Conservation (phyloP, 805 yeast genomes). For the Metschnikowia henanensis region DNA sequence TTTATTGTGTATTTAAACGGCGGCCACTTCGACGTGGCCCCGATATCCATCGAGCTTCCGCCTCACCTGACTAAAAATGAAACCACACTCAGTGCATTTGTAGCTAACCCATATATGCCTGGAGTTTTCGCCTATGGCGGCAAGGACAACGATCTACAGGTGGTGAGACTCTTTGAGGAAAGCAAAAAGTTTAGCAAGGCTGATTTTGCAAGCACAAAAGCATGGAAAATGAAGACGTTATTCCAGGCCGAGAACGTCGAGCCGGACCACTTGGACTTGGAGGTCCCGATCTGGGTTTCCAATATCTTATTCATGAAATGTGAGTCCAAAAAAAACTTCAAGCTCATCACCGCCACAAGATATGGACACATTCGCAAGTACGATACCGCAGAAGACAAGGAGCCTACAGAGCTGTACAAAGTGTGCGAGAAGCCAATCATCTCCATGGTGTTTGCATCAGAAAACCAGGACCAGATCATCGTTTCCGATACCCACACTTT, state of each 20-base stretch:
- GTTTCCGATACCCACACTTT: constrained; percentile 74
- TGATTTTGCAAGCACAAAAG: constrained; percentile 17
- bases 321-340: constrained; percentile 39
- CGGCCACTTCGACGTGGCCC: constrained; percentile 31
- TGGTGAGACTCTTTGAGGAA: constrained; percentile 38
- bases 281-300: constrained; percentile 81
- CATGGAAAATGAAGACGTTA: constrained; percentile 28
- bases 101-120: constrained; percentile 45
- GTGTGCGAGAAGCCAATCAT: constrained; percentile 55
- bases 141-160: constrained; percentile 69
- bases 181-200: constrained; percentile 15
- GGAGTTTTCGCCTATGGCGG: constrained; percentile 83
- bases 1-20: constrained; percentile 38
- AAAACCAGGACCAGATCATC: constrained; percentile 42
- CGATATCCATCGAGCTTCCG: constrained; percentile 24
- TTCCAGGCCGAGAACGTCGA: constrained; percentile 85
- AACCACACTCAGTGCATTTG: constrained; percentile 47
- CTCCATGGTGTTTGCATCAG: constrained; percentile 37
- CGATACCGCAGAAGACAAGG: constrained; percentile 63
- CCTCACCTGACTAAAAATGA: constrained; percentile 6
- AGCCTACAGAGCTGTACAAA: constrained; percentile 61
- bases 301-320: constrained; percentile 48
- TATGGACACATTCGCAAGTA: constrained; percentile 78
- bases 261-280: constrained; percentile 71
- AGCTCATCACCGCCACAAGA: constrained; percentile 65